Conservation (phyloP, 2,329 filamentous ascomycete species). For the Cladophialophora yegresii region DNA sequence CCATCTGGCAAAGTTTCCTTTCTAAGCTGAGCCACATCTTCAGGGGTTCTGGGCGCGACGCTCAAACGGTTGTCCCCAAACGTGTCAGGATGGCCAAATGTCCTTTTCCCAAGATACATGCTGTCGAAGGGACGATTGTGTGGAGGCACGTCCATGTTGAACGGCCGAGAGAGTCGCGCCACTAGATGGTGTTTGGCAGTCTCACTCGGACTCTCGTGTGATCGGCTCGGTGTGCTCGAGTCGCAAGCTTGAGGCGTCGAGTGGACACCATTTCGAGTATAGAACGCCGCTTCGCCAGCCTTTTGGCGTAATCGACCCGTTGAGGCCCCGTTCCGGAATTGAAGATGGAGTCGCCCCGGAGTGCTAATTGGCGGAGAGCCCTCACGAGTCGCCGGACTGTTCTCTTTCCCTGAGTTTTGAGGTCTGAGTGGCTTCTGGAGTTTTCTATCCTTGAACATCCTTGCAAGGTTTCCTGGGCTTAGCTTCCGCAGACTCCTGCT, state of each 20-base stretch:
- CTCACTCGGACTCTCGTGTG: constrained; percentile 32
- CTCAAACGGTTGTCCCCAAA: constrained; percentile 30
- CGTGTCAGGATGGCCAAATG: constrained; percentile 28
- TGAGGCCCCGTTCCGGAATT: constrained; percentile 29
- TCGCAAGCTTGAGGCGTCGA: constrained; percentile 19
- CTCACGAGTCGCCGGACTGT: constrained; percentile 21
- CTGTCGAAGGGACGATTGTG: constrained; percentile 35
- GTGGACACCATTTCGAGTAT: constrained; percentile 8
- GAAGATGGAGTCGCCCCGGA: constrained; percentile 28
- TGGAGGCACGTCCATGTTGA: constrained; percentile 35
- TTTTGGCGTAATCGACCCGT: constrained; percentile 22
- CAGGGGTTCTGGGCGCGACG: constrained; percentile 19
- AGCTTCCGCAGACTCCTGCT: constrained; percentile 24
- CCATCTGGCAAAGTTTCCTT: background rate
- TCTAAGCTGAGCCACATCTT: constrained; percentile 15
- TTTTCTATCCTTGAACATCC: constrained; percentile 27
- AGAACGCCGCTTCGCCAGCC: constrained; percentile 17
- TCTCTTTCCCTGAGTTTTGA: constrained; percentile 30
- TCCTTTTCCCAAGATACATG: constrained; percentile 36
- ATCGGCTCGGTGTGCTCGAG: constrained; percentile 22
- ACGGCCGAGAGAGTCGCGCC: constrained; percentile 34
- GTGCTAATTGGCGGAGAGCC: constrained; percentile 27
- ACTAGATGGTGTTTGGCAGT: constrained; percentile 30
- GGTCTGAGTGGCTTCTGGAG: constrained; percentile 13
- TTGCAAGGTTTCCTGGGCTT: constrained; percentile 31